Evolutionary conservation across 2,329 filamentous ascomycete species (phyloP).

Genomic region (Fusarium ramigenum): DNA sequence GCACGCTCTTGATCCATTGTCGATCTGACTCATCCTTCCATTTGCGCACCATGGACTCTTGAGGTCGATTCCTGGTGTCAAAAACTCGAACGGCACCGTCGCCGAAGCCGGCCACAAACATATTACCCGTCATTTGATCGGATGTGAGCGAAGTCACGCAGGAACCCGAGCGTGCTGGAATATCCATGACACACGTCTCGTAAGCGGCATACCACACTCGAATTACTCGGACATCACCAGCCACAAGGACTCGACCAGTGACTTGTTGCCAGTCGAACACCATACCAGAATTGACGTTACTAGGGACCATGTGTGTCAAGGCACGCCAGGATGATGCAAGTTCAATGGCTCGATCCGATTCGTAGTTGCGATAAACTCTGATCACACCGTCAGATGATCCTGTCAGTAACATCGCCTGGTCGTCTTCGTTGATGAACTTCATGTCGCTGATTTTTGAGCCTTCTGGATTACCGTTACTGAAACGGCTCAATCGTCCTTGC

Average conservation of each 20-base stretch:
- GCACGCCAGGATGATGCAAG: conserved; percentile 92
- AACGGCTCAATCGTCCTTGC: conserved; percentile 78
- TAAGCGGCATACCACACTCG: conserved; percentile 95
- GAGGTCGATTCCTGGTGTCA: conserved; percentile 83
- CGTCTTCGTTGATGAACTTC: conserved; percentile 98
- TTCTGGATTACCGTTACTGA: conserved; percentile 92
- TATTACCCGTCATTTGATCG: conserved; percentile 96
- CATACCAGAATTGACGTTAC: conserved; percentile 92
- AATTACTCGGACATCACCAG: conserved; percentile 94
- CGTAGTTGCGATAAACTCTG: conserved; percentile 92
- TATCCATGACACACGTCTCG: conserved; percentile 92
- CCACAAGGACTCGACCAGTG: conserved; percentile 93
- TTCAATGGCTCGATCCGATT: conserved; percentile 78
- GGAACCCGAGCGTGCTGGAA: conserved; percentile 91
- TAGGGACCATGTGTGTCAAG: conserved; percentile 91
- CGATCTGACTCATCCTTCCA: conserved; percentile 90
- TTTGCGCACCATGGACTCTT: conserved; percentile 92
- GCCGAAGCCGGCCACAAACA: conserved; percentile 95
- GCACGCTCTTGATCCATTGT: conserved; percentile 95
- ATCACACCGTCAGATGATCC: conserved; percentile 95
- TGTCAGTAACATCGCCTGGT: conserved; percentile 92
- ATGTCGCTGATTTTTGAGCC: conserved; percentile 94
- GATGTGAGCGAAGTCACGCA: conserved; percentile 96
- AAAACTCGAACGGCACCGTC: conserved; percentile 95
- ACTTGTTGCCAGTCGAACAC: conserved; percentile 99